These are phyloP conservation scores for Fonsecaea erecta DNA, from an alignment of 2,329 filamentous ascomycete species.

Conservation along the genomic window DNA sequence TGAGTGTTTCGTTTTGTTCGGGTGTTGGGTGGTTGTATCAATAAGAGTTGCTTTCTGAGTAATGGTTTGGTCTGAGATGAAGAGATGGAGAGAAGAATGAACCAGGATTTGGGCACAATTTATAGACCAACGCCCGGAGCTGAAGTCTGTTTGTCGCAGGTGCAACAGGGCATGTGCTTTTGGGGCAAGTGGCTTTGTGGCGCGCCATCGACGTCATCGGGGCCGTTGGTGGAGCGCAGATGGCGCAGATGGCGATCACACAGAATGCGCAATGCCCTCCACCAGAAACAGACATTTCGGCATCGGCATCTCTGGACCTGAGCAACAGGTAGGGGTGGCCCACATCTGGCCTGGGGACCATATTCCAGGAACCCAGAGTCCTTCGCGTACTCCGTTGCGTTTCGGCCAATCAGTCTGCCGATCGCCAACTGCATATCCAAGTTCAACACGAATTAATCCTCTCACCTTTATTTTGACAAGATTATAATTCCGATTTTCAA, in stretches of 20 bases:
- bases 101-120: constrained; percentile 1
- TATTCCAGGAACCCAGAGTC: too few relatives aligned
- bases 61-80: background rate
- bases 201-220: constrained; percentile 19
- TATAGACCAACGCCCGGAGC: constrained; percentile 7
- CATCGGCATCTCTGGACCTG: too few relatives aligned
- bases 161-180: background rate
- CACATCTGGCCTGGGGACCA: too few relatives aligned
- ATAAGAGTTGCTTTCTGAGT: background rate
- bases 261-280: constrained; percentile 2
- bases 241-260: background rate
- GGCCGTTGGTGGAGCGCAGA: background rate
- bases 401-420: too few relatives aligned
- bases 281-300: too few relatives aligned
- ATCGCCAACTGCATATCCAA: too few relatives aligned
- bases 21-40: background rate
- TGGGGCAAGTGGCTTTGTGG: background rate
- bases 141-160: constrained; percentile 7
- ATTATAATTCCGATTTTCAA: too few relatives aligned
- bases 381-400: too few relatives aligned
- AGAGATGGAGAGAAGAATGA: background rate
- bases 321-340: too few relatives aligned
- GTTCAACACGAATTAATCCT: too few relatives aligned
- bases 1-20: constrained; percentile 11
- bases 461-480: too few relatives aligned